Percentiles rank a stretch among this genome's conserved stretches.
Evolutionary conservation across 352 stramenopile species (phyloP).

Genomic region (Halophytophthora batemanensis): DNA sequence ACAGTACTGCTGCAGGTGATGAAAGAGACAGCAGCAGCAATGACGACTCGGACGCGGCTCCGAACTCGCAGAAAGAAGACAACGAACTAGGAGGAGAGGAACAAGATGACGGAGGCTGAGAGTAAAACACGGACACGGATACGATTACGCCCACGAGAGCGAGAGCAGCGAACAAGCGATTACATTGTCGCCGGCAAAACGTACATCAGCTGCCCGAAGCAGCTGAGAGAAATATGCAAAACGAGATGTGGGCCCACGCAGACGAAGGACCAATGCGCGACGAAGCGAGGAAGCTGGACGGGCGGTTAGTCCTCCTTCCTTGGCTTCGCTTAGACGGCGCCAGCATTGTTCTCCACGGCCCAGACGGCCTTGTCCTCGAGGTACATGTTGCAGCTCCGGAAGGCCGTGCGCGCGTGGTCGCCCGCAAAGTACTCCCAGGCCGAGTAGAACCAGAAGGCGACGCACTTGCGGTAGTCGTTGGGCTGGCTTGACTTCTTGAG

Average conservation of each 20-base stretch:
- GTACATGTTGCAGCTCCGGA: conserved; percentile 86
- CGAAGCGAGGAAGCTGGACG: conserved; percentile 9
- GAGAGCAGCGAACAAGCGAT: background rate
- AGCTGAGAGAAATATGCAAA: conserved; percentile 3
- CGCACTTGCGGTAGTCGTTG: conserved; percentile 86
- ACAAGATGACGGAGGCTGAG: conserved; percentile 5
- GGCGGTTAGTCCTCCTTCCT: background rate
- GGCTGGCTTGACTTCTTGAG: conserved; percentile 83
- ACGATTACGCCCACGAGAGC: background rate
- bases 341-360: conserved; percentile 19
- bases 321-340: conserved; percentile 25
- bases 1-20: conserved; percentile 12
- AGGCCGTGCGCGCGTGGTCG: conserved; percentile 65
- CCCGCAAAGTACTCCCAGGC: conserved; percentile 82
- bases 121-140: conserved; percentile 4
- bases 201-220: conserved; percentile 1
- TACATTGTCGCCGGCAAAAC: conserved; percentile 17
- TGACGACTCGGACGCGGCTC: conserved; percentile 32
- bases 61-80: conserved; percentile 21
- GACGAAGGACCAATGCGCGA: conserved; percentile 16
- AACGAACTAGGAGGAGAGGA: conserved; percentile 8
- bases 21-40: conserved; percentile 29
- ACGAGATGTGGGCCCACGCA: background rate
- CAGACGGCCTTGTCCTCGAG: conserved; percentile 68
- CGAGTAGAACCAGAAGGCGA: conserved; percentile 87